A percentile compares a stretch with the other conserved stretches of the same genome.
Conservation (phyloP, 805 yeast species). For the Saccharomycopsis sp. region DNA sequence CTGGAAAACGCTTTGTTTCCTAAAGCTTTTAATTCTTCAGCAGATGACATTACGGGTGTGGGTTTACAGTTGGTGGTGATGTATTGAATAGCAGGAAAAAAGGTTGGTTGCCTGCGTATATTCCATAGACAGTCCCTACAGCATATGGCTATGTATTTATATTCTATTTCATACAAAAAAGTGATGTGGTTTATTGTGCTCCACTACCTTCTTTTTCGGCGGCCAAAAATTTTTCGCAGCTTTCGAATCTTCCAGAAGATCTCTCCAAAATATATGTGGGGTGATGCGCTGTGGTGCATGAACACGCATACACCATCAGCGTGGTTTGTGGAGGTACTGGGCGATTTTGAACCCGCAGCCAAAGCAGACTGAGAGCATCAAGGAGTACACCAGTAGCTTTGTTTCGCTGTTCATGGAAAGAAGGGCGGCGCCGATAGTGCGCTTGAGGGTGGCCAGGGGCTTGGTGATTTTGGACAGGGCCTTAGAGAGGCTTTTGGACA, state of each 20-base stretch:
- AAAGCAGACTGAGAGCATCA: neutral
- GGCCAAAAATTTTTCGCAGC: neutral
- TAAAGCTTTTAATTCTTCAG: constrained; percentile 57
- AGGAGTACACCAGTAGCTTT: neutral
- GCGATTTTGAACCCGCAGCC: constrained; percentile 1
- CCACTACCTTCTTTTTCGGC: neutral
- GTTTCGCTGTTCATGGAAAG: neutral
- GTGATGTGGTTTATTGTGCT: too few species aligned
- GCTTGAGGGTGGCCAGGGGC: too few species aligned
- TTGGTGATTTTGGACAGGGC: too few species aligned
- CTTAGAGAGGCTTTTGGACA: too few species aligned
- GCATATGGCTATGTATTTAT: neutral
- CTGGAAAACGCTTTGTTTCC: constrained; percentile 92
- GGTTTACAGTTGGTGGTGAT: too few species aligned
- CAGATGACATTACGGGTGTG: constrained; percentile 11
- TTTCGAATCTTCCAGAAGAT: neutral
- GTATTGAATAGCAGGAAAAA: too few species aligned
- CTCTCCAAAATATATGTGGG: too few species aligned
- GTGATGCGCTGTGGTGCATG: neutral
- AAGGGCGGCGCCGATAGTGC: neutral
- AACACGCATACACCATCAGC: neutral
- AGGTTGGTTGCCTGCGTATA: too few species aligned
- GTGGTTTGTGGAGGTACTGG: neutral
- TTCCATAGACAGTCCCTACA: too few species aligned
- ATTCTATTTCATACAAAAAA: too few species aligned